Evolutionary conservation across 108 stramenopile genomes (phyloP).

Genomic region (Tribonema minus): DNA sequence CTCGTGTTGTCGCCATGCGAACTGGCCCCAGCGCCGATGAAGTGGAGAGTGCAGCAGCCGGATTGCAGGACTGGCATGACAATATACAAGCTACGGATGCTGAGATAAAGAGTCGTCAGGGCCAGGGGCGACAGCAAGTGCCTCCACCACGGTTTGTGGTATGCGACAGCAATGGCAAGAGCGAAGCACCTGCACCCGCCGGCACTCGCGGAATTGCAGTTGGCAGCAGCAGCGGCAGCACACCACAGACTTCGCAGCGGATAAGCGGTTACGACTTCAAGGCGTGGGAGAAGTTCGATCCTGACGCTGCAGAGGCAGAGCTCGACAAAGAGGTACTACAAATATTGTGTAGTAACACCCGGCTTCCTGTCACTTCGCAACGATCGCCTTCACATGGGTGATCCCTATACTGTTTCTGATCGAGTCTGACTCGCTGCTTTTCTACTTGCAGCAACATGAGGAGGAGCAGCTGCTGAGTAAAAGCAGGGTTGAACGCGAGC

Average conservation of each 20-base stretch:
- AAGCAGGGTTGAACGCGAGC: too few relatives aligned
- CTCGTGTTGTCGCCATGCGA: constrained; percentile 25
- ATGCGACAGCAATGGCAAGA: neutral
- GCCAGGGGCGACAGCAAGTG: too few relatives aligned
- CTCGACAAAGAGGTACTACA: constrained; percentile 19
- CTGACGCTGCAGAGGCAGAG: constrained; percentile 31
- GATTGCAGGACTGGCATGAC: neutral
- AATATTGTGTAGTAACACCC: too few relatives aligned
- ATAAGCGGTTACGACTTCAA: constrained; percentile 56
- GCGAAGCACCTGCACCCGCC: neutral
- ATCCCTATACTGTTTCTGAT: too few relatives aligned
- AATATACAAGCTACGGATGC: neutral
- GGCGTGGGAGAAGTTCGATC: constrained; percentile 60
- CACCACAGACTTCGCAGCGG: neutral
- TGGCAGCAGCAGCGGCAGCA: neutral
- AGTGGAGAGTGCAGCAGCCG: neutral
- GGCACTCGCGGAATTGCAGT: neutral
- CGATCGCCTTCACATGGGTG: too few relatives aligned
- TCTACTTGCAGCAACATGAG: too few relatives aligned
- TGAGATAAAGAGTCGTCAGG: neutral
- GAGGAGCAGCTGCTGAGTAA: too few relatives aligned
- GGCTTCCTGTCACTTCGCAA: too few relatives aligned
- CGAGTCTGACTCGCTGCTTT: too few relatives aligned
- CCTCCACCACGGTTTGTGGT: neutral
- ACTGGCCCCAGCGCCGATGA: neutral